Evolutionary conservation across 2,329 filamentous ascomycete genomes (phyloP).

Genomic region (Hypoxylon rubiginosum): DNA sequence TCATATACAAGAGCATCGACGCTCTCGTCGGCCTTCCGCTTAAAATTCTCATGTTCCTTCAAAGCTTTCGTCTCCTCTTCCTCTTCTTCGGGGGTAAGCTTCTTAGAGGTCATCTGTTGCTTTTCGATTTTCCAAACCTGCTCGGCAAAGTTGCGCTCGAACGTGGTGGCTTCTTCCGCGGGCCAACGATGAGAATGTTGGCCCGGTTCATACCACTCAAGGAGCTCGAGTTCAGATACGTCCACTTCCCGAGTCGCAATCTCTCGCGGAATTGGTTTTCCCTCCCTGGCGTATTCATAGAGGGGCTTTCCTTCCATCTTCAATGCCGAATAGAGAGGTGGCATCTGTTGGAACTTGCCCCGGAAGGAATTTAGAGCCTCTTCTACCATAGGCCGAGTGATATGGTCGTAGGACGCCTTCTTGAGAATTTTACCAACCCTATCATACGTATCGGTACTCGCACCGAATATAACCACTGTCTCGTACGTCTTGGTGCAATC

Average conservation of each 20-base stretch:
- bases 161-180: slow-evolving; percentile 78
- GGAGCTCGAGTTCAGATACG: slow-evolving; percentile 80
- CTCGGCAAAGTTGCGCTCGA: slow-evolving; percentile 82
- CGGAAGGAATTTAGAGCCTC: slow-evolving; percentile 80
- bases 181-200: slow-evolving; percentile 86
- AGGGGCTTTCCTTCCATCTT: slow-evolving; percentile 94
- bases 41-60: slow-evolving; percentile 68
- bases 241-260: slow-evolving; percentile 86
- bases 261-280: slow-evolving; percentile 85
- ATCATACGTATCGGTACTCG: slow-evolving; percentile 94
- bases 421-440: slow-evolving; percentile 85
- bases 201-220: slow-evolving; percentile 88
- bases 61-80: slow-evolving; percentile 68
- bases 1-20: slow-evolving; percentile 70
- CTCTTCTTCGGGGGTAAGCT: slow-evolving; percentile 67
- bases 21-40: slow-evolving; percentile 69
- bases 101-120: slow-evolving; percentile 64
- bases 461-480: slow-evolving; percentile 88
- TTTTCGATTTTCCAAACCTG: slow-evolving; percentile 75
- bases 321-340: slow-evolving; percentile 91
- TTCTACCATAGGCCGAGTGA: slow-evolving; percentile 84
- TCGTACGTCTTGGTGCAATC: slow-evolving; percentile 95
- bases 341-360: slow-evolving; percentile 89
- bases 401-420: slow-evolving; percentile 80
- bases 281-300: slow-evolving; percentile 95